phyloP scores from a whole-genome alignment of 148 eudicot species.

The Rhododendron ferrugineum region DNA sequence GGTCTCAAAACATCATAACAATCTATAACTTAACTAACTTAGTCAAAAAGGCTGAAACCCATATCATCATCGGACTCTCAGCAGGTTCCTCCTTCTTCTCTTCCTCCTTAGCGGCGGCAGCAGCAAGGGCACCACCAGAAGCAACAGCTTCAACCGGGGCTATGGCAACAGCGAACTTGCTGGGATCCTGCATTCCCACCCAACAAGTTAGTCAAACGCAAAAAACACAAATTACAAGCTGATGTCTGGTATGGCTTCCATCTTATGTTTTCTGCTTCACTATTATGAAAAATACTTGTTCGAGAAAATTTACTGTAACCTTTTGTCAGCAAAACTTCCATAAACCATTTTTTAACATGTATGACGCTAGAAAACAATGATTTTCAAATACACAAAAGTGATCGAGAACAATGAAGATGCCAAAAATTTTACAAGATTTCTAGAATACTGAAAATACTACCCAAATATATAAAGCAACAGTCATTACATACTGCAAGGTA shows the following conservation, averaged over 20 bases:
- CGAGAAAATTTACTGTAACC: neutral
- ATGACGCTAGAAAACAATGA: neutral
- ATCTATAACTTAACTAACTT: neutral
- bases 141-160: constrained; percentile 22
- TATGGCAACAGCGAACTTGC: constrained; percentile 36
- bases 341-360: too few species aligned
- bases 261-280: neutral
- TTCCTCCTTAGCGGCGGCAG: constrained; percentile 10
- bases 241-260: neutral
- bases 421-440: neutral
- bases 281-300: too few species aligned
- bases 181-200: constrained; percentile 27
- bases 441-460: neutral
- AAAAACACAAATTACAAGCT: neutral
- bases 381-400: neutral
- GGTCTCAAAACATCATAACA: neutral
- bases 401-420: neutral
- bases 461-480: neutral
- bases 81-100: constrained; percentile 30
- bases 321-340: too few species aligned
- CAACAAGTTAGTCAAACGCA: neutral
- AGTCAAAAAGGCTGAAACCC: neutral
- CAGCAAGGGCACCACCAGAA: neutral
- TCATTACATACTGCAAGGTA: constrained; percentile 2
- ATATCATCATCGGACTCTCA: constrained; percentile 35